Evolutionary conservation across 176 grass and related monocot species (phyloP), one percentile per base, ranked within the genome.

Genomic region (Hsuehochloa calcarea): DNA sequence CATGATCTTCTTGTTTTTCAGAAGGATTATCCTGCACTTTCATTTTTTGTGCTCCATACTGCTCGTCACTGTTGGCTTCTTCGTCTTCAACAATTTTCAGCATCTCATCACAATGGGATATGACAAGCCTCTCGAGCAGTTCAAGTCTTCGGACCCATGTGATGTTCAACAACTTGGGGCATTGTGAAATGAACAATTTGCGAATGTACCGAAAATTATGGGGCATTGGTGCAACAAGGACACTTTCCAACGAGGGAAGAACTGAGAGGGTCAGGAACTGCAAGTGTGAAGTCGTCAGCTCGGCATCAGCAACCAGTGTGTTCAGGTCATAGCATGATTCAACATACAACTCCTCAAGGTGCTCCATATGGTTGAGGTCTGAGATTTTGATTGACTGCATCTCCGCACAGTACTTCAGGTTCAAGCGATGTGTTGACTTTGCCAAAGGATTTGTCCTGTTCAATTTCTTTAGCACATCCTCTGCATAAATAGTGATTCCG

Each of bases 401-500:
- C 12, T 83, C 55, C 46, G 25, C 47, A 70, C 94, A 97, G 26
- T 84, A 84, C 80, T 92, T 92, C 61, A 97, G 72, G 68, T 89
- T 89, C 85, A 97, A 69, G 51, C 79, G 71, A 17, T 64, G 77
- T 29, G 92, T 97, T 27, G 84, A 90, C 83, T 79, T 97, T 9
- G 92, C 94, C 61, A 97, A 87, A 62, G 88, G 94, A 74, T 76
- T 56, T 8, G 85, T 89, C 85, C 58, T 87, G 26, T 81, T 97
- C 65, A 97, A 68, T 77, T 94, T 92, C 26, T 70, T 84, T 3
- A 97, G 68, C 65, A 97, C 94, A 8, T 87, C 83, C 60, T 97
- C 58, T 55, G 92, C 26, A 80, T 97, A 86, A 50, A 97, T 90
- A 79, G 92, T 88, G 49, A 97, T 94, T 44, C 90, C 94, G 15